Evolutionary conservation across 2,329 filamentous ascomycete genomes (phyloP), one percentile per base, ranked within the genome.

Genomic region (Fusarium sterilihyphosum): DNA sequence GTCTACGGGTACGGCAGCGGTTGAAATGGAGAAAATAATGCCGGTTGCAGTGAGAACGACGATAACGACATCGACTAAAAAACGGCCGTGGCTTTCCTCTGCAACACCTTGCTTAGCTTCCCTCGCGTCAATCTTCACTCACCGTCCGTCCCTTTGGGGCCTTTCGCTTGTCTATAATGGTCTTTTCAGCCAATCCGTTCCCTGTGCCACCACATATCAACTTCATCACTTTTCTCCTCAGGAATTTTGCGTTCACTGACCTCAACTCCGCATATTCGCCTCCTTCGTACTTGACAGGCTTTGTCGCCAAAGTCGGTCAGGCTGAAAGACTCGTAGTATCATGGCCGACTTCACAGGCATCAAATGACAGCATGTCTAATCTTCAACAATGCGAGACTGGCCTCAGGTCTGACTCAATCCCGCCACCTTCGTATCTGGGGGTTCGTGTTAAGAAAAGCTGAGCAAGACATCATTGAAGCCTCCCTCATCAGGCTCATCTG

Each of bases 71-170:
- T 65, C 61, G 57, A 61, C 44, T 70, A 66, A 46, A 73, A 31
- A 67, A 67, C n/a, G 68, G 69, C 58, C 72, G 41, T 70, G 60
- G 68, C 68, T 73, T 68, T 65, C 64, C 46, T 38, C 35, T 37
- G 46, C 41, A 59, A 49, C 40, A 57, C 65, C 72, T 38, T 71
- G 43, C 61, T 44, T 71, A 70, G 67, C 61, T 75, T 75, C 65
- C 37, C 61, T 75, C 70, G 72, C 72, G 66, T 74, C 72, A 69
- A 66, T 56, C 62, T 57, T 68, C 64, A 47, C 66, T 58, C 69
- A 46, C 63, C 53, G 43, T 52, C 57, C 43, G 57, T 50, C 41
- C 56, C 31, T 59, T 29, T 50, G 40, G 47, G 50, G 53, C 46
- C 49, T 58, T 53, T 53, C 43, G 47, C 53, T 33, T 66, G 37